Percentiles rank a stretch among this genome's conserved stretches.
Conservation (phyloP, 495 filamentous ascomycete species). For the Bryoglossum gracile region DNA sequence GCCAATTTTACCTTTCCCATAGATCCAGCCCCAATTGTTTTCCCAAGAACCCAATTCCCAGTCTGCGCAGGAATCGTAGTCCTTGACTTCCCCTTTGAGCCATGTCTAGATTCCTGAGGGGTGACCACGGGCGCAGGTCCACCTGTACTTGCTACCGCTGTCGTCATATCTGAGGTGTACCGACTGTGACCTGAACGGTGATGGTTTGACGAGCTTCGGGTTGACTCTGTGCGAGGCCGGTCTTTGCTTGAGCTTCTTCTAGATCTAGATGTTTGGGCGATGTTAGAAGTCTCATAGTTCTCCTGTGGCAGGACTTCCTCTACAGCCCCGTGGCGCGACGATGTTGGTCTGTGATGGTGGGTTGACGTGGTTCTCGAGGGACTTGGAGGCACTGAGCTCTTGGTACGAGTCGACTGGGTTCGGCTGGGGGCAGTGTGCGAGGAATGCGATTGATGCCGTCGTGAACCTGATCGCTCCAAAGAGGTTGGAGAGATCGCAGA, state of each 20-base stretch:
- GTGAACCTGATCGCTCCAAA: constrained; percentile 13
- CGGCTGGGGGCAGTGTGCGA: constrained; percentile 11
- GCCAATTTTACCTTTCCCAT: constrained; percentile 96
- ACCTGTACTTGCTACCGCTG: constrained; percentile 35
- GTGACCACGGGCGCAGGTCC: constrained; percentile 37
- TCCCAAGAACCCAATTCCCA: constrained; percentile 86
- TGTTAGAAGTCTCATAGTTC: constrained; percentile 38
- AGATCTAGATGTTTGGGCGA: constrained; percentile 31
- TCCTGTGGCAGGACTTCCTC: constrained; percentile 32
- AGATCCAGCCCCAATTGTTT: constrained; percentile 95
- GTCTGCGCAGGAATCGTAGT: constrained; percentile 78
- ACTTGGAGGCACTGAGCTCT: constrained; percentile 17
- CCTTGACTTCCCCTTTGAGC: constrained; percentile 52
- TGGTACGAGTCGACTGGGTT: constrained; percentile 20
- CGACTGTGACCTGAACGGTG: constrained; percentile 12
- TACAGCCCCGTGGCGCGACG: constrained; percentile 25
- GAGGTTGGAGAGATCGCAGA: constrained; percentile 11
- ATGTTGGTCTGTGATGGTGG: constrained; percentile 25
- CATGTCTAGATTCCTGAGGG: constrained; percentile 40
- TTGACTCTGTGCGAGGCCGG: constrained; percentile 23
- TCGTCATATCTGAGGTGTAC: constrained; percentile 21
- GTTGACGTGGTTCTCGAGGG: constrained; percentile 27
- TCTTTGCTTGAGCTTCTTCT: constrained; percentile 36
- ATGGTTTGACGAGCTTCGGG: constrained; percentile 5
- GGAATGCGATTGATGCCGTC: constrained; percentile 15